Base-by-base conservation (phyloP, 306 rosid genomes). In the Fagus sylvatica region DNA sequence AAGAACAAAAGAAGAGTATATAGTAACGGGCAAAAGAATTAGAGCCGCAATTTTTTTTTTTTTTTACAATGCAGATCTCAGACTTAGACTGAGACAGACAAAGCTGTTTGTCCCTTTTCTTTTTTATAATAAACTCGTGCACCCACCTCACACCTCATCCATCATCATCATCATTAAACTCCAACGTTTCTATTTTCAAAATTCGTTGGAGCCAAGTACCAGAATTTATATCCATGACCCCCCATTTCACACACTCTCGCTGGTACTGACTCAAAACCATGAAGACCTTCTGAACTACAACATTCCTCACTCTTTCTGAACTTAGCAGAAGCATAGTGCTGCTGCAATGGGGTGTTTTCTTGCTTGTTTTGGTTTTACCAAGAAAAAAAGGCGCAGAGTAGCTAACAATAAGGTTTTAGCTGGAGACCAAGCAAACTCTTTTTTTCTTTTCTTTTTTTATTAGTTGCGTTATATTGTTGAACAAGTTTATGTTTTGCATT, bases 301-400 rank as follows among this genome's bases (percentile, higher is more conserved):
- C 83, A 62, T 60, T 71, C 77, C 70, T 75, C 76, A 22, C 46
- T 62, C 59, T 72, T 30, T 12, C 61, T 37, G 67, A 53, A 36
- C n/a, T 40, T 53, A 30, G 42, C 5, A n/a, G 37, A 12, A 36
- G 17, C 15, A 43, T 76, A 74, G 55, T 41, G 28, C 61, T 57
- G 64, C 54, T n/a, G 19, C 40, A n/a, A 91, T 91, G 99, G 98
- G 96, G 72, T 95, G 98, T 57, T 95, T 95, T 76, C 93, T 93
- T 55, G 88, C 80, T 64, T 93, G 98, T 79, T 91, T 95, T 67
- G 91, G 93, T 54, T 78, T 93, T 33, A 76, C 93, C 40, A 83
- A 86, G 82, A 90, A 89, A 71, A 78, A 89, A 53, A 93, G 76
- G 74, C 87, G 90, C 7, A 85, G 87, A 82, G 82, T 87, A 79